Evolutionary conservation across 106 monocot genomes (phyloP), one percentile per base, ranked within the genome.

Genomic region (Acanthochlamys bracteata): DNA sequence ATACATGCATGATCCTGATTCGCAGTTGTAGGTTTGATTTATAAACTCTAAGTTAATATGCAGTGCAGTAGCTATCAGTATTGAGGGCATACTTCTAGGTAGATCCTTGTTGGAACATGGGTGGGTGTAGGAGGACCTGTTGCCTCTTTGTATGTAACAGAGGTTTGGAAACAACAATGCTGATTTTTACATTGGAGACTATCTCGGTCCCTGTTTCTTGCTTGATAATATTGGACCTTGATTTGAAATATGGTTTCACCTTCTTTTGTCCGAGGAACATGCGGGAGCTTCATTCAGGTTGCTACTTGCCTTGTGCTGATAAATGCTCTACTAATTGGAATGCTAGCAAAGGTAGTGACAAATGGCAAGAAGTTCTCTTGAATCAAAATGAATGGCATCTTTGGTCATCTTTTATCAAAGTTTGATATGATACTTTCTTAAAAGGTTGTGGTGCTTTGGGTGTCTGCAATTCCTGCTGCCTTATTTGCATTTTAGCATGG

Each of bases 391-490:
- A n/a, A 24, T 62, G 3, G 10, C 20, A 15, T 20, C n/a, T 9
- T 55, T 55, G 22, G 55, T 6, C 55, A 10, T 49, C 3, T 14
- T 9, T 12, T 49, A 14, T 20, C 20, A 20, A 20, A 13, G 1
- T 20, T 55, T 15, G 55, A 20, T 55, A 20, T 17, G 16, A 13
- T 55, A 55, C 20, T 20, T 15, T 15, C 20, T 42, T 20, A 63
- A 63, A 17, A 99, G 98, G 85, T 99, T 92, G 98, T 69, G 98
- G 21, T 99, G 98, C 59, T 99, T 62, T 99, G 98, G 98, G 71
- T 79, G 61, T 82, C 98, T 66, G 40, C 60, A 40, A 65, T 64
- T 73, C 98, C 98, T 67, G 98, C 92, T 47, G 71, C 71, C 51
- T 58, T 92, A 22, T 85, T 89, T 73, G 85, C 79, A n/a, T 13